Base-by-base conservation (phyloP, 1,284 basidiomycete genomes). In the Microbotryum violaceum region DNA sequence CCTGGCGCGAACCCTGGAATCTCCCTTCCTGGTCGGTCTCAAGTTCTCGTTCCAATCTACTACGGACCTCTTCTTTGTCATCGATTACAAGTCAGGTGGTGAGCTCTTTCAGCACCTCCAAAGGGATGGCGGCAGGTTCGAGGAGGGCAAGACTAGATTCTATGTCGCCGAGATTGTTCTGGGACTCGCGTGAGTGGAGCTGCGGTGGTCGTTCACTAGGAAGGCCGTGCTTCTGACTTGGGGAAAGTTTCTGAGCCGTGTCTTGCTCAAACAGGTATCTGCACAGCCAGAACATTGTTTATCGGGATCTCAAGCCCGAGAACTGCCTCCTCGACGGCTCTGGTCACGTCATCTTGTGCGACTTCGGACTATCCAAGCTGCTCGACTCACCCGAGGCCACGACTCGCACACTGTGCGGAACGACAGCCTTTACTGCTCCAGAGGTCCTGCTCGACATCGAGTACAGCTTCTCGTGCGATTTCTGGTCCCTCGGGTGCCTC, bases 11-110 rank as follows among this genome's bases (percentile, higher is more conserved):
- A 76, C 76, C 18, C 70, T 73, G 52, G 74, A 74, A 50, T 77
- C 72, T 54, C 75, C 76, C 16, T 78, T 78, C 64, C 70, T 78
- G 25, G 76, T 78, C 27, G 75, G 75, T 0, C 71, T 77, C 67
- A 77, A 78, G 65, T 77, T 78, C 56, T 72, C 29, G 53, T 69
- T 69, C 42, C 65, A 65, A 47, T 51, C 55, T 27, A 51, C 37
- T 1, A 54, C 44, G 31, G 61, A 62, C 48, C 57, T 68, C 44
- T 77, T 76, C 69, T 74, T 78, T 62, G 73, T 77, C 20, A 77
- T 76, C 42, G 77, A 78, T 65, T 77, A 77, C 72, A 78, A 78
- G 66, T 72, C 71, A 14, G 77, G 77, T 25, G 77, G 77, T 21
- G 77, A 78, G 69, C 70, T 78, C 42, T 78, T 75, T 58, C 69